phyloP scores from a whole-genome alignment of 2,329 filamentous ascomycete species.

The Akanthomyces uredinophilus region DNA sequence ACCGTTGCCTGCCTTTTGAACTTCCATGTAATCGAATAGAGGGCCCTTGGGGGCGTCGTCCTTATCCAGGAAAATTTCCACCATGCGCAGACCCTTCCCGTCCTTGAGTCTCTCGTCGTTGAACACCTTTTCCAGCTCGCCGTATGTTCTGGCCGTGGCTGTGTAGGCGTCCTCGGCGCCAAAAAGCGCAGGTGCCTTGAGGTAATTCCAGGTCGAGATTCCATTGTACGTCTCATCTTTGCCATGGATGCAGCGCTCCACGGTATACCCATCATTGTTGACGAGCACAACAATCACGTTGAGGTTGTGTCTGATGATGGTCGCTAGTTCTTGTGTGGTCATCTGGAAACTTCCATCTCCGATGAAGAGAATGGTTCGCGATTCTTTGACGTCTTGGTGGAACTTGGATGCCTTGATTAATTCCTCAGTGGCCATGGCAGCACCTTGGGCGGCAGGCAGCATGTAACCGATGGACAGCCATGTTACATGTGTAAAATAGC shows the following conservation, averaged over 20 bases:
- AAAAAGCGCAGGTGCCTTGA: conserved; percentile 43
- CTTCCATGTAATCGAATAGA: conserved; percentile 17
- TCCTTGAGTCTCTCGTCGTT: conserved; percentile 17
- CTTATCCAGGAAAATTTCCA: conserved; percentile 28
- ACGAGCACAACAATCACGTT: conserved; percentile 48
- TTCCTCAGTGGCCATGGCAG: conserved; percentile 49
- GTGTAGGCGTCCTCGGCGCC: conserved; percentile 39
- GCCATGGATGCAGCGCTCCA: conserved; percentile 54
- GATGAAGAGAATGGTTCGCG: conserved; percentile 50
- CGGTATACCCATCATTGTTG: conserved; percentile 56
- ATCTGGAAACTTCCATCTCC: conserved; percentile 63
- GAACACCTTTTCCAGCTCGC: conserved; percentile 37
- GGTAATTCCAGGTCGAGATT: conserved; percentile 46
- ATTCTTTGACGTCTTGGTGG: conserved; percentile 16
- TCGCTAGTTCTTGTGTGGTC: conserved; percentile 61
- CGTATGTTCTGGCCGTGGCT: conserved; percentile 36
- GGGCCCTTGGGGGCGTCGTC: conserved; percentile 27
- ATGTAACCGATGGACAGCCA: conserved; percentile 60
- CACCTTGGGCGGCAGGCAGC: conserved; percentile 51
- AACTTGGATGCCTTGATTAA: conserved; percentile 22
- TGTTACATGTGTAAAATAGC: conserved; percentile 45
- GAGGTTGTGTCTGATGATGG: conserved; percentile 52
- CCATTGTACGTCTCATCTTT: conserved; percentile 51
- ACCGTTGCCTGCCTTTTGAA: conserved; percentile 15
- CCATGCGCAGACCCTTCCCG: conserved; percentile 26